These are phyloP conservation scores for Apophysomyces trapeziformis DNA, from an alignment of 371 early-diverging fungal species.

Conservation along the genomic window DNA sequence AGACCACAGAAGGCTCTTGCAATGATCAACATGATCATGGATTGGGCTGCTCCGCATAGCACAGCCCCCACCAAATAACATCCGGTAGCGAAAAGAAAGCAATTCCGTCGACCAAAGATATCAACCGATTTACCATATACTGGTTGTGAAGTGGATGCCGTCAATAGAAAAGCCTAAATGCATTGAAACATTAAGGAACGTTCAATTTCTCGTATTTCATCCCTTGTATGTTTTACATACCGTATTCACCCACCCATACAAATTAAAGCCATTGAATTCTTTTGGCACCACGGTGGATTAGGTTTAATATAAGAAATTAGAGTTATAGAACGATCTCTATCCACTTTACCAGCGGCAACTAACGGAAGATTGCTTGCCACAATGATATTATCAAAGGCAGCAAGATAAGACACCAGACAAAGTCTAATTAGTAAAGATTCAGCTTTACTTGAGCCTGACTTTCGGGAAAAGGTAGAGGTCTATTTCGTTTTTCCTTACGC, in stretches of 20 bases:
- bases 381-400: conserved; percentile 49
- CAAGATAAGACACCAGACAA: conserved; percentile 43
- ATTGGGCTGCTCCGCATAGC: conserved; percentile 69
- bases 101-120: conserved; percentile 69
- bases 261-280: conserved; percentile 44
- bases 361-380: conserved; percentile 41
- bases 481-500: not conserved
- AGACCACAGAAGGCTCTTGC: conserved; percentile 72
- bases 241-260: conserved; percentile 48
- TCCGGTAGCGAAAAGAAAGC: conserved; percentile 62
- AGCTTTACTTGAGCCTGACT: too few species aligned
- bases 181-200: too few species aligned
- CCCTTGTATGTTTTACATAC: conserved; percentile 16
- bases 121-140: conserved; percentile 67
- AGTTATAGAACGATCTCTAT: not conserved
- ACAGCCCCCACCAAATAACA: conserved; percentile 68
- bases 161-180: conserved; percentile 43
- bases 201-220: not conserved
- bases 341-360: conserved; percentile 33
- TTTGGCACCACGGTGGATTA: too few species aligned
- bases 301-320: not conserved
- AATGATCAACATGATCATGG: conserved; percentile 68
- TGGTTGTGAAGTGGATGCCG: conserved; percentile 61
- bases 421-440: conserved; percentile 15
- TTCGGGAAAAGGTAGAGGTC: too few species aligned